Percentiles rank a stretch among this genome's conserved stretches.
These are phyloP conservation scores for Ceratobasidium theobromae DNA, from an alignment of 1,284 basidiomycete genomes.

Conservation along the genomic window DNA sequence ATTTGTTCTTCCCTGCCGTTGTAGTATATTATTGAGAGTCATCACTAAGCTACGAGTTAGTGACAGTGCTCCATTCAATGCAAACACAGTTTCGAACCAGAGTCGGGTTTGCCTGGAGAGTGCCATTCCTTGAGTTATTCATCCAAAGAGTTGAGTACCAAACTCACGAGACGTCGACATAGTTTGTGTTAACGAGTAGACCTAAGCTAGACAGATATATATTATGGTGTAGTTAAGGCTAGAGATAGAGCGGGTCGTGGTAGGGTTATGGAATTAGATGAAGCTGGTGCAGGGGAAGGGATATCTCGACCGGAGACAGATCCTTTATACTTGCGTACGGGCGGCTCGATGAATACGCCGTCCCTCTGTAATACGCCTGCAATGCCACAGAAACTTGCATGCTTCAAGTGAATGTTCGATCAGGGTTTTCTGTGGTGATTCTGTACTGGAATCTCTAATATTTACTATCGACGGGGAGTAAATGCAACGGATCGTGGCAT, in stretches of 20 bases:
- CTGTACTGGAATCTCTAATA: constrained; percentile 24
- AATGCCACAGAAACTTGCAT: background rate
- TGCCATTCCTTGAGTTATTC: background rate
- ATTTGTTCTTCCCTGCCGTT: constrained; percentile 26
- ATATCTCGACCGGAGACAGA: constrained; percentile 24
- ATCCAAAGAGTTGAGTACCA: background rate
- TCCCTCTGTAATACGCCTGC: background rate
- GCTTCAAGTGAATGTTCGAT: constrained; percentile 32
- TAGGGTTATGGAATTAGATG: background rate
- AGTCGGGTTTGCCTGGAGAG: constrained; percentile 26
- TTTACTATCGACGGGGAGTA: constrained; percentile 23
- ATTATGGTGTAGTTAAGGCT: background rate
- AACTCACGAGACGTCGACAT: constrained; percentile 29
- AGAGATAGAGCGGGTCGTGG: background rate
- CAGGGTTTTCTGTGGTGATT: constrained; percentile 28
- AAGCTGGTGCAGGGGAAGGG: constrained; percentile 13
- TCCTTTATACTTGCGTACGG: background rate
- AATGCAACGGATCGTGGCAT: constrained; percentile 15
- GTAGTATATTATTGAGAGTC: constrained; percentile 27
- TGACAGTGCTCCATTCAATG: background rate
- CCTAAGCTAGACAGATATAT: background rate
- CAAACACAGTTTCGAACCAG: constrained; percentile 26
- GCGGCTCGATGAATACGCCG: constrained; percentile 18
- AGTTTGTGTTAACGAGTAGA: background rate
- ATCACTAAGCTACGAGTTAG: constrained; percentile 24